These are phyloP conservation scores for Aureobasidium sp. DNA, from an alignment of 2,329 filamentous ascomycete species.

Conservation along the genomic window DNA sequence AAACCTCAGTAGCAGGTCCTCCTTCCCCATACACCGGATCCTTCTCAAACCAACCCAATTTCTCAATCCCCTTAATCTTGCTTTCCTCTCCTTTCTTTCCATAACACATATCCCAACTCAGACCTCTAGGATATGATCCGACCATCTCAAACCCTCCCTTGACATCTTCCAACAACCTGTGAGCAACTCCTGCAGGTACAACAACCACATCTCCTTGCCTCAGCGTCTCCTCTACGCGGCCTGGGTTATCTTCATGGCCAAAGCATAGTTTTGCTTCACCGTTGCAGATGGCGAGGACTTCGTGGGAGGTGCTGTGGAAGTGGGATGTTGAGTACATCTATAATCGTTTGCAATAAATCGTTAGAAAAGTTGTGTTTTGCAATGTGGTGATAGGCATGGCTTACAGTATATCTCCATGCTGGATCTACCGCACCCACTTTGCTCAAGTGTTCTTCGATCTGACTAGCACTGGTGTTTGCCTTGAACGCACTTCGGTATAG, in stretches of 20 bases:
- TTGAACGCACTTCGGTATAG: conserved; percentile 57
- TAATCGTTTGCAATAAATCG: neutral
- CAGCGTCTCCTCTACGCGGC: conserved; percentile 47
- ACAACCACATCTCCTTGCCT: conserved; percentile 55
- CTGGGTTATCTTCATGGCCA: conserved; percentile 54
- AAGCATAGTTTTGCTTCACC: conserved; percentile 57
- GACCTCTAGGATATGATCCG: conserved; percentile 52
- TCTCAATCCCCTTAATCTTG: conserved; percentile 41
- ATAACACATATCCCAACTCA: conserved; percentile 65
- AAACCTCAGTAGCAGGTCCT: conserved; percentile 43
- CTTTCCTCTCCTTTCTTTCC: conserved; percentile 48
- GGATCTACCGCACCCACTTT: conserved; percentile 48
- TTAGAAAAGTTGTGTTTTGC: neutral
- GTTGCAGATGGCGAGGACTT: conserved; percentile 52
- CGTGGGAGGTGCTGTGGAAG: conserved; percentile 60
- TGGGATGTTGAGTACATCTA: conserved; percentile 56
- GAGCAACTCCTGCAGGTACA: conserved; percentile 57
- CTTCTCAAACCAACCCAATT: conserved; percentile 47
- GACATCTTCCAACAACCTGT: conserved; percentile 52
- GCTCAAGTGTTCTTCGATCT: conserved; percentile 49
- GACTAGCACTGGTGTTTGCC: conserved; percentile 32
- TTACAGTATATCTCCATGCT: conserved; percentile 54
- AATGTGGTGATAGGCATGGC: neutral
- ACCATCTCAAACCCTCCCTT: conserved; percentile 56
- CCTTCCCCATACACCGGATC: conserved; percentile 53